Evolutionary conservation across 129 eudicot genomes (phyloP), one percentile per base, ranked within the genome.

Genomic region (Helianthus tuberosus): DNA sequence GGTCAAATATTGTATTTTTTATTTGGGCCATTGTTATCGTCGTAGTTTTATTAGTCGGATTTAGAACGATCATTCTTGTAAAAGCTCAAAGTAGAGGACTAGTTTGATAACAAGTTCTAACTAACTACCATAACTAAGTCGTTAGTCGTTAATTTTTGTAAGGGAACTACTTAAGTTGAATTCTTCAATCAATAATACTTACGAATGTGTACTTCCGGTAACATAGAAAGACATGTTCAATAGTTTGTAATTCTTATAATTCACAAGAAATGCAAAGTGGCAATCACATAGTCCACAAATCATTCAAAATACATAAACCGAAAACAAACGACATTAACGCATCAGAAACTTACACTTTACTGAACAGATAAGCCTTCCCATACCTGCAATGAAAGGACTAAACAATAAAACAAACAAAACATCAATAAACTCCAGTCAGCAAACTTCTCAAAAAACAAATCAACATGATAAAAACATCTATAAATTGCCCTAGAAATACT

Each of bases 291-390:
- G 20, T 51, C 66, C 51, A 62, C 12, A 71, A 61, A 39, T 5
- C 36, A 64, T 36, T 70, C 11, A 3, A 77, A 49, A 38, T 1
- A 8, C 8, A 43, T 1, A 43, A 43, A 43, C 47, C 47, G 4
- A 43, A 43, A 43, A 9, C 11, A 64, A 70, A 27, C 43, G 25
- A 52, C 54, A 78, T 38, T 15, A 51, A 58, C 50, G 63, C 6
- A 70, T 29, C 51, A 5, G 48, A 71, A 66, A 94, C 98, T 90
- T 94, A 94, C 98, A 94, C 98, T 81, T 90, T 94, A 75, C 85
- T 88, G 93, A 94, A 94, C 89, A 94, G 97, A 77, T 94, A 94
- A 83, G 98, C 98, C 85, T 88, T 94, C 78, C 97, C 98, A 79
- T 94, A 86, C 82, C 80, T 94, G 92, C 84, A 66, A 80, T 83